These are phyloP conservation scores for Jamesozyma hellenica DNA, from an alignment of 805 yeast species.

Conservation along the genomic window DNA sequence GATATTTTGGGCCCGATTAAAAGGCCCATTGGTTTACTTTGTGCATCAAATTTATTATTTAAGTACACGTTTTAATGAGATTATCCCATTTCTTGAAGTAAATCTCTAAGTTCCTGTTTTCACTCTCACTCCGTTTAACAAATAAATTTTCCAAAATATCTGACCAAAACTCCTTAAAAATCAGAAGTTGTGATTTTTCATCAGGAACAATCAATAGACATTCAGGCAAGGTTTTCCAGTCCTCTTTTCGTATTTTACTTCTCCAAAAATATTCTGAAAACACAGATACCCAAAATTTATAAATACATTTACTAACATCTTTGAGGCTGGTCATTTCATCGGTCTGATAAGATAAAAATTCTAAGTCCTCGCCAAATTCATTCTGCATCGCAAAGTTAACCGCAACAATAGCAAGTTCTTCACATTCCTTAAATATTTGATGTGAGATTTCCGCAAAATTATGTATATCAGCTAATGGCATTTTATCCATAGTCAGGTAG, in stretches of 20 bases:
- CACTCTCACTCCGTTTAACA: slow-evolving; percentile 25
- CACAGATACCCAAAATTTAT: slow-evolving; percentile 45
- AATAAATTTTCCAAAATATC: slow-evolving; percentile 37
- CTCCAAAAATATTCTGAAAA: slow-evolving; percentile 41
- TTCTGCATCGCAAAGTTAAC: slow-evolving; percentile 42
- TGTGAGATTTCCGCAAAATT: slow-evolving; percentile 1
- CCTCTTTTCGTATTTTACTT: slow-evolving; percentile 12
- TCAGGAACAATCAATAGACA: slow-evolving; percentile 25
- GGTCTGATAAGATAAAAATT: slow-evolving; percentile 40
- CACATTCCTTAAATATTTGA: slow-evolving; percentile 34
- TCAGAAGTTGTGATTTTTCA: slow-evolving; percentile 21
- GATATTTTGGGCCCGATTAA: too few relatives aligned
- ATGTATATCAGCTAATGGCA: not conserved
- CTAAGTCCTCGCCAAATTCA: slow-evolving; percentile 48
- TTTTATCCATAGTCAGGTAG: too few relatives aligned
- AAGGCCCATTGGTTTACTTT: too few relatives aligned
- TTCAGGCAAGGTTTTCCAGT: slow-evolving; percentile 23
- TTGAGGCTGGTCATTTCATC: slow-evolving; percentile 28
- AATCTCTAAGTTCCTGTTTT: slow-evolving; percentile 26
- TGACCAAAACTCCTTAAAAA: slow-evolving; percentile 46
- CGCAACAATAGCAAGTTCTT: slow-evolving; percentile 34
- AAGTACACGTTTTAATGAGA: slow-evolving; percentile 1
- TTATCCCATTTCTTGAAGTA: slow-evolving; percentile 31
- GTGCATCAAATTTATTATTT: too few relatives aligned
- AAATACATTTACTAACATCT: slow-evolving; percentile 36